Percentiles rank a stretch among this genome's conserved stretches.
These are phyloP conservation scores for Lactarius hengduanensis DNA, from an alignment of 768 basidiomycete genomes.

Conservation along the genomic window DNA sequence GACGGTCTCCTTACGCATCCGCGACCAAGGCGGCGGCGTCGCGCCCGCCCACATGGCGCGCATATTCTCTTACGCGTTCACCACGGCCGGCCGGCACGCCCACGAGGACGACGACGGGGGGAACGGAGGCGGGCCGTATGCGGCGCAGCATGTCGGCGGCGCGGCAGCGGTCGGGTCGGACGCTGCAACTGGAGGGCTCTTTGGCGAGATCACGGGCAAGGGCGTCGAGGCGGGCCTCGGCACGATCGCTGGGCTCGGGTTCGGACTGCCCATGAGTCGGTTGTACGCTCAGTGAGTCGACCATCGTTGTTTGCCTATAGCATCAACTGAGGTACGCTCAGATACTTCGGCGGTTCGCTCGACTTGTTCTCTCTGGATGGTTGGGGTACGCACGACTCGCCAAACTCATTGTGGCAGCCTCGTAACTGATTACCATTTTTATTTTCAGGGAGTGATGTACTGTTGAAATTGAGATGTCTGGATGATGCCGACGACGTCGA, in stretches of 20 bases:
- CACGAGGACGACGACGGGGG: constrained; percentile 32
- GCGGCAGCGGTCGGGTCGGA: constrained; percentile 55
- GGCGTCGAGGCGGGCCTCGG: constrained; percentile 79
- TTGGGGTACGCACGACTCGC: constrained; percentile 55
- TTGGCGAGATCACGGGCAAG: constrained; percentile 75
- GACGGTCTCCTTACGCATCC: constrained; percentile 73
- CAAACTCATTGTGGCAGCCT: neutral
- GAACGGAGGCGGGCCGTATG: constrained; percentile 65
- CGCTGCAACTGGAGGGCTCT: constrained; percentile 47
- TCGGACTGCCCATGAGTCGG: constrained; percentile 80
- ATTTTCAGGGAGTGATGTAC: constrained; percentile 48
- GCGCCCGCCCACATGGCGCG: constrained; percentile 67
- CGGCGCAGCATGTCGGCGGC: constrained; percentile 75
- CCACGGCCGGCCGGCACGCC: constrained; percentile 63
- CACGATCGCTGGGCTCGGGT: constrained; percentile 88
- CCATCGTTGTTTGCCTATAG: neutral
- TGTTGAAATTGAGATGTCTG: constrained; percentile 53
- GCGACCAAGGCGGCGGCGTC: constrained; percentile 88
- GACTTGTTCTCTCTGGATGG: constrained; percentile 81
- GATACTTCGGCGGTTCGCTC: constrained; percentile 85
- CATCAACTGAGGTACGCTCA: constrained; percentile 33
- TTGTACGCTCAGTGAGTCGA: constrained; percentile 58
- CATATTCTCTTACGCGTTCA: constrained; percentile 92
- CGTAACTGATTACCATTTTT: constrained; percentile 14
- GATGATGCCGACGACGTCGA: constrained; percentile 53